Conservation (phyloP, 306 rosid species). For the Vigna nakashimae region DNA sequence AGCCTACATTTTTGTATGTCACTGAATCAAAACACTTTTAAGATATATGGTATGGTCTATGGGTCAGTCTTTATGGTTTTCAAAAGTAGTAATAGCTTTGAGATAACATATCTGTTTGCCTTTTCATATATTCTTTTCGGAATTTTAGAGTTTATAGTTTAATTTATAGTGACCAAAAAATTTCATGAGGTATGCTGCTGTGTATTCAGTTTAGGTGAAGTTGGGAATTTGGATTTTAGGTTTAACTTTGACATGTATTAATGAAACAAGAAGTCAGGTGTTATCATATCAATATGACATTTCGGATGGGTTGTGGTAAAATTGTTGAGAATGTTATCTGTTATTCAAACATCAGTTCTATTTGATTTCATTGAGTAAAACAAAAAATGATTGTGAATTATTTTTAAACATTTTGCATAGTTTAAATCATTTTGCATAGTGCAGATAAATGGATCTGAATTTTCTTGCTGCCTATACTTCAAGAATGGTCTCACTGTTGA, state of each 20-base stretch:
- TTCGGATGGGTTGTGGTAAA: background rate
- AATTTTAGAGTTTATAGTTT: background rate
- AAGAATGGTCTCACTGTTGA: background rate
- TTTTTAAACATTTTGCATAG: background rate
- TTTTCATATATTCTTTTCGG: background rate
- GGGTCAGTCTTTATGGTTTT: background rate
- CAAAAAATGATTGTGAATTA: background rate
- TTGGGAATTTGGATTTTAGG: constrained; percentile 17
- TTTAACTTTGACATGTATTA: background rate
- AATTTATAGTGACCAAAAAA: background rate
- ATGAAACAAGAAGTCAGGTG: background rate
- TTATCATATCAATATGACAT: constrained; percentile 1
- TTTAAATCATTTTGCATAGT: background rate
- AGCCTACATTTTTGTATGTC: background rate
- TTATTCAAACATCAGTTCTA: constrained; percentile 2
- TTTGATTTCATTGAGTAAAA: constrained; percentile 1
- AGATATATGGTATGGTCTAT: background rate
- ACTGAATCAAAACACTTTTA: background rate
- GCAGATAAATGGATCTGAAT: background rate
- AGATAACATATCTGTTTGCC: background rate
- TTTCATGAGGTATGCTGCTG: background rate
- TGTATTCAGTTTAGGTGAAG: background rate
- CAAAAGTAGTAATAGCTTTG: background rate
- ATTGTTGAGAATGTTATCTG: too few relatives aligned
- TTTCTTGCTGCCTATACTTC: background rate